These are phyloP conservation scores for Amanita pallidorosea DNA, from an alignment of 768 basidiomycete species.

Conservation along the genomic window DNA sequence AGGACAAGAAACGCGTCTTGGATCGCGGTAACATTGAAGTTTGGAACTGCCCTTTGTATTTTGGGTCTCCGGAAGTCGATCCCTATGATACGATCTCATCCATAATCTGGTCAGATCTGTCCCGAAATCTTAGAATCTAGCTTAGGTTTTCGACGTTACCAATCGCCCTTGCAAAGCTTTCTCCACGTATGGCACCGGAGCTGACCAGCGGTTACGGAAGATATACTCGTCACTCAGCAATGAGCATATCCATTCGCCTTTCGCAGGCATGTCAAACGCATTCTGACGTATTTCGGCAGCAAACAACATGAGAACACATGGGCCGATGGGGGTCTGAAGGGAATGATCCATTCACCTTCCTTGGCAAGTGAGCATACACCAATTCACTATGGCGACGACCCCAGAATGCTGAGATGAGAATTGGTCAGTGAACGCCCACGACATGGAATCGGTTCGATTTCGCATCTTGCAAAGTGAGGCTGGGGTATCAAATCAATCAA, in stretches of 20 bases:
- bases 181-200: neutral
- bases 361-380: too few relatives aligned
- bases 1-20: neutral
- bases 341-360: too few relatives aligned
- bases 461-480: too few relatives aligned
- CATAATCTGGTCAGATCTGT: neutral
- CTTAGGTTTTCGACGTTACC: neutral
- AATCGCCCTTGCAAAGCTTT: too few relatives aligned
- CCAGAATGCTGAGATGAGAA: too few relatives aligned
- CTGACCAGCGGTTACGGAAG: neutral
- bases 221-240: too few relatives aligned
- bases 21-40: neutral
- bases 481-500: too few relatives aligned
- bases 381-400: too few relatives aligned
- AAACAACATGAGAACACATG: constrained; percentile 20
- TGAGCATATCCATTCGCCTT: constrained; percentile 40
- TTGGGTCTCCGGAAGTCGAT: neutral
- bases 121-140: neutral
- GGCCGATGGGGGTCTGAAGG: too few relatives aligned
- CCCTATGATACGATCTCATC: neutral
- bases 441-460: too few relatives aligned
- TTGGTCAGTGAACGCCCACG: too few relatives aligned
- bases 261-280: constrained; percentile 32
- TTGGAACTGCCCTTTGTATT: too few relatives aligned
- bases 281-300: constrained; percentile 27